Conservation (phyloP, 2,329 filamentous ascomycete genomes). For the Teratosphaeria zuluensis region DNA sequence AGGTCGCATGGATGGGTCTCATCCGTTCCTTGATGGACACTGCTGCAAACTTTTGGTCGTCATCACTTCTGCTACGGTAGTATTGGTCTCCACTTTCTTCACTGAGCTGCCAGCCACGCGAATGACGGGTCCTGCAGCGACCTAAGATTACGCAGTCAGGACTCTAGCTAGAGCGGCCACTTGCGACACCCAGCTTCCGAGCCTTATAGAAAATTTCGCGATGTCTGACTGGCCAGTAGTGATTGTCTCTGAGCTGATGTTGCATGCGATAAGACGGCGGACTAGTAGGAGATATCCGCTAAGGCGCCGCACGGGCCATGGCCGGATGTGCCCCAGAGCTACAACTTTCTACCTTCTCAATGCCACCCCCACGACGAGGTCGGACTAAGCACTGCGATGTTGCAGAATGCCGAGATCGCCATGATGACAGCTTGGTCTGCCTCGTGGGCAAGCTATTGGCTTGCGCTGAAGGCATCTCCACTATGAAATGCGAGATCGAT, state of each 20-base stretch:
- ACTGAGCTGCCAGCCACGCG: neutral
- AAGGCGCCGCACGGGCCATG: neutral
- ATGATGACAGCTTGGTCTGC: neutral
- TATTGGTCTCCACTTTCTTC: neutral
- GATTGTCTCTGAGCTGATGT: neutral
- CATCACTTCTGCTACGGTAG: neutral
- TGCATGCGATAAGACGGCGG: neutral
- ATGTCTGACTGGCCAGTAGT: neutral
- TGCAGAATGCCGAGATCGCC: neutral
- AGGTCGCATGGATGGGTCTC: neutral
- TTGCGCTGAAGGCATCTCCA: neutral
- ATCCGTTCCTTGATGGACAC: neutral
- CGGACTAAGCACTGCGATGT: neutral
- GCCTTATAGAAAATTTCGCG: neutral
- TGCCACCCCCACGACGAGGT: neutral
- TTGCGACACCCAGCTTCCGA: neutral
- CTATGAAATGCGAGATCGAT: neutral
- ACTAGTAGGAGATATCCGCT: neutral
- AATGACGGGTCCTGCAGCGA: neutral
- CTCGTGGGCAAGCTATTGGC: neutral
- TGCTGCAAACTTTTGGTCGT: neutral
- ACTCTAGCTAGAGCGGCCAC: neutral
- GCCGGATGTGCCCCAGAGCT: neutral
- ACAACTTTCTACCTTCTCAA: neutral
- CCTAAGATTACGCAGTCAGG: neutral